Percentiles rank a stretch among this genome's conserved stretches.
Evolutionary conservation across 2,329 filamentous ascomycete species (phyloP).

Genomic region (Microcyclosporella mali): DNA sequence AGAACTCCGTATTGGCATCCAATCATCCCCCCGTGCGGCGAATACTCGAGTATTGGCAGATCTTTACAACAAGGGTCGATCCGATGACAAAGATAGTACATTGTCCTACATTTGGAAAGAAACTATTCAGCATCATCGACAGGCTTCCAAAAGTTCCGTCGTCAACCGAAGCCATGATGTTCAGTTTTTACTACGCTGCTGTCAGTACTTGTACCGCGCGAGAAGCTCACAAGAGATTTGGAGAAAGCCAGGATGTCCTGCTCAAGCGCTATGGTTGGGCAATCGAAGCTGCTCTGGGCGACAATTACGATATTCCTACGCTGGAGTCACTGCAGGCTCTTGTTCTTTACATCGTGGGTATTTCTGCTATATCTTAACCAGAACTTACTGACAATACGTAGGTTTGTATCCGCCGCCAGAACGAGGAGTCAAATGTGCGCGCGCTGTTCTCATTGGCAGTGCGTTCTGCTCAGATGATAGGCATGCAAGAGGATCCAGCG

Average conservation of each 20-base stretch:
- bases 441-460: constrained; percentile 19
- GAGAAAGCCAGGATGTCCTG: constrained; percentile 17
- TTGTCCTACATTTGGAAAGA: constrained; percentile 20
- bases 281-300: constrained; percentile 13
- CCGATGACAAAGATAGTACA: constrained; percentile 27
- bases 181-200: constrained; percentile 24
- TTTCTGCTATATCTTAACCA: too few species aligned
- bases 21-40: constrained; percentile 15
- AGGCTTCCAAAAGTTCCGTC: constrained; percentile 9
- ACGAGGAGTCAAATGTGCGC: constrained; percentile 10
- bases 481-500: constrained; percentile 15
- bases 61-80: constrained; percentile 23
- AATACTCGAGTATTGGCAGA: constrained; percentile 25
- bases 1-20: not conserved
- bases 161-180: constrained; percentile 18
- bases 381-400: constrained; percentile 2
- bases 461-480: constrained; percentile 18
- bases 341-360: constrained; percentile 18
- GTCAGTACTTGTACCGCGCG: constrained; percentile 22
- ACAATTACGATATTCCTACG: constrained; percentile 15
- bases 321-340: constrained; percentile 20
- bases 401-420: constrained; percentile 17
- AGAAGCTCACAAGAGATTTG: constrained; percentile 20
- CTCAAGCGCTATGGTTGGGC: constrained; percentile 14
- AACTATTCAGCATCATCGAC: constrained; percentile 16